These are phyloP conservation scores for Hymenoscyphus repandus DNA, from an alignment of 2,329 filamentous ascomycete species.

Conservation along the genomic window DNA sequence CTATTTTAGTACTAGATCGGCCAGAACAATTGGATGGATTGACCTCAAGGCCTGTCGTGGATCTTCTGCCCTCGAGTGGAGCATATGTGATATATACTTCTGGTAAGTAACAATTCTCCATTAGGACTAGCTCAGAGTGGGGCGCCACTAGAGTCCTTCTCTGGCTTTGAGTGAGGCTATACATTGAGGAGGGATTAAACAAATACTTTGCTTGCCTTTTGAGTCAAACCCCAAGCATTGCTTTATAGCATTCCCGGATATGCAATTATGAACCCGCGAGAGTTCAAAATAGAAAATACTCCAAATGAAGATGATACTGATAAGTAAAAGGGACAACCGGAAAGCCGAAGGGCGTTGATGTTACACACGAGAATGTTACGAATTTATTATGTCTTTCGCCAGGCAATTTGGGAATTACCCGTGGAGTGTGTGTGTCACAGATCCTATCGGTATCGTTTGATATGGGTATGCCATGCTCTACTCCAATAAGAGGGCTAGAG, in stretches of 20 bases:
- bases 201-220: no score
- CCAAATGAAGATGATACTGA: conserved; percentile 24
- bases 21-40: background rate
- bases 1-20: conserved; percentile 14
- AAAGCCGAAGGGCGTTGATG: conserved; percentile 75
- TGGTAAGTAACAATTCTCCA: conserved; percentile 5
- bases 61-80: conserved; percentile 11
- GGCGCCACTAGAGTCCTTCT: no score
- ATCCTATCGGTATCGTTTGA: conserved; percentile 55
- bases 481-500: background rate
- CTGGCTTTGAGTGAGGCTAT: no score
- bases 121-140: no score
- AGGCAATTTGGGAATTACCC: conserved; percentile 44
- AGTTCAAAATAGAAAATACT: conserved; percentile 37
- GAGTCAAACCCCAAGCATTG: no score
- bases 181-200: no score
- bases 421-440: conserved; percentile 48
- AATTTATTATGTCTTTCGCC: conserved; percentile 48
- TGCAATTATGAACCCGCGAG: no score
- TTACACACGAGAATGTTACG: conserved; percentile 49
- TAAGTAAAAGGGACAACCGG: conserved; percentile 54
- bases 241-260: no score
- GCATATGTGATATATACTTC: conserved; percentile 25
- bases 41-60: conserved; percentile 8
- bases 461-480: conserved; percentile 43